Base-by-base conservation (phyloP, 805 yeast genomes). In the Barnettozyma wickerhamii region DNA sequence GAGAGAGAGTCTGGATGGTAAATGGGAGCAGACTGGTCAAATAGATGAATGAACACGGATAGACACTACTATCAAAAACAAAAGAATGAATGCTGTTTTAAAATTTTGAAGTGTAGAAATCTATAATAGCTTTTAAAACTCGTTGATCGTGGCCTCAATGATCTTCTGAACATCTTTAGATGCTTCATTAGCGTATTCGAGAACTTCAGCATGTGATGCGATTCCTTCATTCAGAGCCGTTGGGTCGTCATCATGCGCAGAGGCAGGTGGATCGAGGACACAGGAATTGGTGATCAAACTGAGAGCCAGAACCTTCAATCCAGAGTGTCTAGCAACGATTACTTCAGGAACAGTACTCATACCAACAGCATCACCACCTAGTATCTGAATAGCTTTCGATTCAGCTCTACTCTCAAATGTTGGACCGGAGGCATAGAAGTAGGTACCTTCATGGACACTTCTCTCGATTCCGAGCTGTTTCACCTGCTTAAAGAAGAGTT, bases 341-440 rank as follows among this genome's bases (percentile, higher is more conserved):
- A 88, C 95, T 63, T 91, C 99, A 0, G 99, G 97, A 26, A 91
- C 97, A 0, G 98, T 93, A 42, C 95, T 84, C 99, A 91, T 91
- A 4, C 98, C 98, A 2, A 90, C 98, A 0, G 93, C 85, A 62
- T 91, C 98, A 38, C 87, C 96, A 9, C 98, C 98, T 21, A 84
- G 49, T 6, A 65, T 51, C 45, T 79, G 62, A 35, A 91, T 67
- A 71, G 81, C 70, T 42, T 95, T 71, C n/a, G 83, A 84, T 65
- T 91, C 99, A 0, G 97, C 96, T 53, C 96, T 72, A 3, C 86
- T 76, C 66, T 91, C 99, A 62, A 83, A 91, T 1, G 96, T 86
- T 5, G 99, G 98, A 0, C 99, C 99, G 6, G 95, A 76, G 7
- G 82, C 95, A 62, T 75, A 90, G 39, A 75, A 75, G 56, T 91